These are phyloP conservation scores for Neurospora crassa DNA, from an alignment of 2,329 filamentous ascomycete species.

Conservation along the genomic window DNA sequence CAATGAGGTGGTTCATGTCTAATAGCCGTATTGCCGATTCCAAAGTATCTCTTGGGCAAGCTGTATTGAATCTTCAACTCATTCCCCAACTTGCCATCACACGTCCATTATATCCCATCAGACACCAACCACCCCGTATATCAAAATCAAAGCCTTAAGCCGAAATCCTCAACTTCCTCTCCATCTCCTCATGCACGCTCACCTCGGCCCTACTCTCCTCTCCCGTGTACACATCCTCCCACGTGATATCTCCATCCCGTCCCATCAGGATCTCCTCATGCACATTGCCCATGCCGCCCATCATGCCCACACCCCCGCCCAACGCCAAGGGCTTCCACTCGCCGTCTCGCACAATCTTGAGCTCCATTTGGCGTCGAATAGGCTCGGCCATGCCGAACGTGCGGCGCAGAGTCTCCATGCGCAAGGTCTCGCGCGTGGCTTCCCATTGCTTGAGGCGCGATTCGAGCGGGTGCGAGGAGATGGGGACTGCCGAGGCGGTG, in stretches of 20 bases:
- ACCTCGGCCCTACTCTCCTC: constrained; percentile 62
- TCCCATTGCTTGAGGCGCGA: constrained; percentile 84
- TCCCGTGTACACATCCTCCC: constrained; percentile 90
- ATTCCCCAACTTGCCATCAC: too few relatives aligned
- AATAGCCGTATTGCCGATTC: too few relatives aligned
- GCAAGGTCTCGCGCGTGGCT: constrained; percentile 74
- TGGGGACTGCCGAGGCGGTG: constrained; percentile 29
- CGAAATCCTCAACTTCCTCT: constrained; percentile 73
- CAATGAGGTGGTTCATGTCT: too few relatives aligned
- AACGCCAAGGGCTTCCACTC: constrained; percentile 71
- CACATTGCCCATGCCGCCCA: constrained; percentile 49
- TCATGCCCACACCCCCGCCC: constrained; percentile 36
- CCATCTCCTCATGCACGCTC: constrained; percentile 86
- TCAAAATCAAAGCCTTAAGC: not conserved
- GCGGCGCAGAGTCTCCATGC: constrained; percentile 80
- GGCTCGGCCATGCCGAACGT: constrained; percentile 91
- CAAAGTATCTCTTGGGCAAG: too few relatives aligned
- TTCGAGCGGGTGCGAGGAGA: constrained; percentile 81
- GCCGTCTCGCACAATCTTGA: constrained; percentile 73
- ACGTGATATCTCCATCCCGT: constrained; percentile 65
- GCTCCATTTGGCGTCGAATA: constrained; percentile 86
- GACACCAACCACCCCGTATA: too few relatives aligned
- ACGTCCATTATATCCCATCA: too few relatives aligned
- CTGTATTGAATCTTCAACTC: too few relatives aligned
- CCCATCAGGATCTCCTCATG: constrained; percentile 86